phyloP scores from a whole-genome alignment of 768 basidiomycete species.

The Lactarius akahatsu region DNA sequence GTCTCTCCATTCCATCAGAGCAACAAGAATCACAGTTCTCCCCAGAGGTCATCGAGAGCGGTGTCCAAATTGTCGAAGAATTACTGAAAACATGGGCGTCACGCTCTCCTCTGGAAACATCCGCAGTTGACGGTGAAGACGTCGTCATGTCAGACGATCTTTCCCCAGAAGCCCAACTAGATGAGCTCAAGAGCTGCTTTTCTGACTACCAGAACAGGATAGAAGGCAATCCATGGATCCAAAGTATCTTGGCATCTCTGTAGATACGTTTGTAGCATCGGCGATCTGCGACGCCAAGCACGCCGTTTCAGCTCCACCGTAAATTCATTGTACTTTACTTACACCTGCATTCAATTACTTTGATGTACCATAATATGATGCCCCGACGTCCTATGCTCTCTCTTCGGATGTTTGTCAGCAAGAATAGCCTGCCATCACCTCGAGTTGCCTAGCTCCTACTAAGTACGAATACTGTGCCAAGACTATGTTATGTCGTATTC shows the following conservation, averaged over 20 bases:
- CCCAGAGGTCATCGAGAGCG: conserved; percentile 67
- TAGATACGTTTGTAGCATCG: conserved; percentile 28
- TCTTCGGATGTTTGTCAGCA: not conserved
- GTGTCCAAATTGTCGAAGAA: conserved; percentile 76
- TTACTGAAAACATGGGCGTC: conserved; percentile 69
- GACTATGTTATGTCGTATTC: no score
- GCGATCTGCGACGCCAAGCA: not conserved
- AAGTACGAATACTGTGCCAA: not conserved
- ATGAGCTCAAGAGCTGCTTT: conserved; percentile 57
- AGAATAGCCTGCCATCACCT: not conserved
- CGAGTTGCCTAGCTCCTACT: not conserved
- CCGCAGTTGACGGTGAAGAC: conserved; percentile 42
- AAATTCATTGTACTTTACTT: not conserved
- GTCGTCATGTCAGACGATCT: conserved; percentile 52
- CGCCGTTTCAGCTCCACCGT: not conserved
- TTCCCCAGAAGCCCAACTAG: conserved; percentile 39
- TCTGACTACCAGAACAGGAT: conserved; percentile 66
- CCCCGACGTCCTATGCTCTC: not conserved
- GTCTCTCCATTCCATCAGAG: conserved; percentile 16
- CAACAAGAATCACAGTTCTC: conserved; percentile 47
- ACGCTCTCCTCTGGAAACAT: conserved; percentile 28
- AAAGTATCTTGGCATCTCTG: conserved; percentile 51
- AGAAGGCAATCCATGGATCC: conserved; percentile 78
- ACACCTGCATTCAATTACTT: not conserved
- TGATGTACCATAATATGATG: conserved; percentile 7